Base-by-base conservation (phyloP, 768 basidiomycete species). In the Mycena floridula region DNA sequence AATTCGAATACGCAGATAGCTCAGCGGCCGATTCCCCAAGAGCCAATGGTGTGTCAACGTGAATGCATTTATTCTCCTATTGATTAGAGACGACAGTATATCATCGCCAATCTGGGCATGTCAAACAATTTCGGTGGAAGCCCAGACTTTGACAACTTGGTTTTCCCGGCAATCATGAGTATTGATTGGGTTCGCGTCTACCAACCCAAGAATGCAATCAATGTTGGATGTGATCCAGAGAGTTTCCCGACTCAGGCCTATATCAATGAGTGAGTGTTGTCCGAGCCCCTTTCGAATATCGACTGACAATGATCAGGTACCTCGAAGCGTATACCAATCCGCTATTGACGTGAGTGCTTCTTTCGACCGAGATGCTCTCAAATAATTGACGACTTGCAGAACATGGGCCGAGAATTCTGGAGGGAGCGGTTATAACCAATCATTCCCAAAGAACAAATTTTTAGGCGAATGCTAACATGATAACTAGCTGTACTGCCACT, bases 101-200 rank as follows among this genome's bases (percentile, higher is more conserved):
- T 30, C 28, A 30, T 30, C 28, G 28, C 28, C 28, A 30, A 30
- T 30, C 28, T 30, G 9, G 28, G 28, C 9, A 30, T 77, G 39
- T 77, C 74, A 5, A 42, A 59, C 43, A 71, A 64, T 54, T 79
- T 79, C 59, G 76, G 76, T 24, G 28, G 11, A 32, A 66, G 63
- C 16, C 70, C 77, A 50, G 70, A 79, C 46, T 65, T 69, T 44
- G 54, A 52, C 9, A 51, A 71, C 25, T 59, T 84, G 16, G 56
- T 58, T 22, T 81, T 76, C 58, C 81, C 82, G 4, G 22, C 40
- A 18, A 50, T 24, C 7, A 72, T 85, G 77, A 62, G 54, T 40
- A 62, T 84, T 43, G 82, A 86, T 54, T 85, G 77, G 58, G 69
- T 86, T 43, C 73, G 83, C 36, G 79, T 86, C 15, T 86, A 85